Percentiles rank a stretch among this genome's conserved stretches.
phyloP scores from a whole-genome alignment of 2,329 filamentous ascomycete genomes.

The Hypomyces perniciosus region DNA sequence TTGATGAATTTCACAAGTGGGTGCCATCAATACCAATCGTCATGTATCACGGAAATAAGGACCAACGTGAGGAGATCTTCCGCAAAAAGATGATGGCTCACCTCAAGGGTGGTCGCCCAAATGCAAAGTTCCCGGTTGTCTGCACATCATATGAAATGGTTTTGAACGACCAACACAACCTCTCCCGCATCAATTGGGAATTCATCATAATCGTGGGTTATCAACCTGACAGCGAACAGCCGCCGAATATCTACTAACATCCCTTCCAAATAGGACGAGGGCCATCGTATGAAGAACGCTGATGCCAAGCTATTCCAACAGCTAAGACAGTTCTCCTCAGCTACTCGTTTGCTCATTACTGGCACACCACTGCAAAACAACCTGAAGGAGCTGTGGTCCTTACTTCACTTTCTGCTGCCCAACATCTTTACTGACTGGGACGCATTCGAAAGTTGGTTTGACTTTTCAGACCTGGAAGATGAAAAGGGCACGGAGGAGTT shows the following conservation, averaged over 20 bases:
- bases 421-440: conserved; percentile 91
- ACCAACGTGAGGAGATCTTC: conserved; percentile 71
- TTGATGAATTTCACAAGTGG: conserved; percentile 89
- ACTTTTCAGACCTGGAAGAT: conserved; percentile 88
- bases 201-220: conserved; percentile 83
- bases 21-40: conserved; percentile 81
- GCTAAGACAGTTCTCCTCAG: conserved; percentile 80
- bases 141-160: conserved; percentile 97
- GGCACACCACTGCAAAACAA: conserved; percentile 96
- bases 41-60: conserved; percentile 82
- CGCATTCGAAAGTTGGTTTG: conserved; percentile 93
- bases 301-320: conserved; percentile 89
- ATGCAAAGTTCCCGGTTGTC: conserved; percentile 75
- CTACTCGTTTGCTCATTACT: conserved; percentile 86
- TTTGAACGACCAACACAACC: conserved; percentile 75
- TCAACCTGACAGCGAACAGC: conserved; percentile 9
- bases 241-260: background rate
- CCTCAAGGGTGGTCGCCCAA: conserved; percentile 54
- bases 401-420: conserved; percentile 88
- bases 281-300: conserved; percentile 94
- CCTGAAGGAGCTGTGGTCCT: conserved; percentile 86
- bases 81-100: conserved; percentile 63
- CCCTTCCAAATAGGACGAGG: conserved; percentile 62
- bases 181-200: conserved; percentile 86
- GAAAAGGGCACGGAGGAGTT: conserved; percentile 73